Percentiles rank a stretch among this genome's conserved stretches.
Conservation (phyloP, 306 rosid genomes). For the Rosa lucieae region DNA sequence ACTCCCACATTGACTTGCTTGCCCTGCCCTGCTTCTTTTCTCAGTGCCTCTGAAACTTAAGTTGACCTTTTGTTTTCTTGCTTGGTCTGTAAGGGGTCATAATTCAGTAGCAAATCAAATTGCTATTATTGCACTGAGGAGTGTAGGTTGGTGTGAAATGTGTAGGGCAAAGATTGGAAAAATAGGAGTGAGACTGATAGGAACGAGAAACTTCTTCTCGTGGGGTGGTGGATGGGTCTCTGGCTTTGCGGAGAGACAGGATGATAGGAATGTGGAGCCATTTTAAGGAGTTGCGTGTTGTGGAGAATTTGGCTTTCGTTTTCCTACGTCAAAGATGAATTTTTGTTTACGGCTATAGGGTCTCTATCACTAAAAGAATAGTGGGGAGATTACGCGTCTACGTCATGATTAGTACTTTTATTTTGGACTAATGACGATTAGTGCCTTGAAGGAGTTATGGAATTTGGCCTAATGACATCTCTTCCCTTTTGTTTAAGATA, state of each 20-base stretch:
- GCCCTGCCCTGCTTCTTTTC: slow-evolving; percentile 24
- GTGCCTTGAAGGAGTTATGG: neutral
- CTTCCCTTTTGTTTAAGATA: neutral
- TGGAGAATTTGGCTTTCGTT: slow-evolving; percentile 12
- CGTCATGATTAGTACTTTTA: neutral
- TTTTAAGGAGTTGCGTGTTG: slow-evolving; percentile 19
- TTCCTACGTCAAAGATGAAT: slow-evolving; percentile 2
- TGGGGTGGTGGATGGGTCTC: slow-evolving; percentile 29
- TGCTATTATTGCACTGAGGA: slow-evolving; percentile 25
- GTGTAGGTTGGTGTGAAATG: slow-evolving; percentile 10
- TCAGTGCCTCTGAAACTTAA: slow-evolving; percentile 28
- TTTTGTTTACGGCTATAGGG: neutral
- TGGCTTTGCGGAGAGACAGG: neutral
- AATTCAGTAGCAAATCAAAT: slow-evolving; percentile 21
- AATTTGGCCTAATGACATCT: neutral
- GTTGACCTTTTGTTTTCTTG: slow-evolving; percentile 41
- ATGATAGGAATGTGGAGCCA: slow-evolving; percentile 24
- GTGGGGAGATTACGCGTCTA: neutral
- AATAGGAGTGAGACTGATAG: slow-evolving; percentile 4
- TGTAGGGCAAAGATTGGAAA: slow-evolving; percentile 27
- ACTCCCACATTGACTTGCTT: slow-evolving; percentile 29
- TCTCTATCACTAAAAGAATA: neutral
- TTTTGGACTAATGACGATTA: neutral
- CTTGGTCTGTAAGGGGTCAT: neutral
- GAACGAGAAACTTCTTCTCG: slow-evolving; percentile 6